Conservation (phyloP, 177 flowering plant genomes). For the Tripterygium wilfordii region DNA sequence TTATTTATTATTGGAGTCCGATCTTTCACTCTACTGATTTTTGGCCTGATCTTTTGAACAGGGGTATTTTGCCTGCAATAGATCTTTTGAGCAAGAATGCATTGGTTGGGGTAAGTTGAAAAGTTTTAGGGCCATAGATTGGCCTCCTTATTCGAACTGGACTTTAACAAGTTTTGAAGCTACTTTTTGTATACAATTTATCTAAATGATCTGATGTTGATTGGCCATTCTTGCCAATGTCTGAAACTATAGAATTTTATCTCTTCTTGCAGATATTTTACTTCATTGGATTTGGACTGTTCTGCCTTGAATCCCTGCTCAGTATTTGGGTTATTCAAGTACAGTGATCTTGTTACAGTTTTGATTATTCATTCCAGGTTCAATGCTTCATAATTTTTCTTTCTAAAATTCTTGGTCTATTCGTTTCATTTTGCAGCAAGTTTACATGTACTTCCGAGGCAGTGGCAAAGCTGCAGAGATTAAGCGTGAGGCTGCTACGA, state of each 20-base stretch:
- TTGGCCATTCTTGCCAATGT: neutral
- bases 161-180: too few species aligned
- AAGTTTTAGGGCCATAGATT: neutral
- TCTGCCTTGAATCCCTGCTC: slow-evolving; percentile 48
- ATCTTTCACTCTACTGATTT: too few species aligned
- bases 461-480: slow-evolving; percentile 66
- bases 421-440: slow-evolving; percentile 43
- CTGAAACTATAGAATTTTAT: neutral
- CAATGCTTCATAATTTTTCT: neutral
- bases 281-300: slow-evolving; percentile 51
- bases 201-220: neutral
- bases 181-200: too few species aligned
- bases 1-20: too few species aligned
- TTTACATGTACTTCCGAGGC: slow-evolving; percentile 67
- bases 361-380: neutral
- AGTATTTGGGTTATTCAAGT: slow-evolving; percentile 81
- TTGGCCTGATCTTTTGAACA: slow-evolving; percentile 42
- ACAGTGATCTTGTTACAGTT: neutral
- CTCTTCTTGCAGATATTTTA: slow-evolving; percentile 49
- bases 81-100: slow-evolving; percentile 46
- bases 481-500: slow-evolving; percentile 50
- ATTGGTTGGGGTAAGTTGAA: slow-evolving; percentile 78
- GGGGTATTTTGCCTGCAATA: slow-evolving; percentile 95
- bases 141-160: neutral
- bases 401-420: neutral